Evolutionary conservation across 148 eudicot genomes (phyloP), one percentile per base, ranked within the genome.

Genomic region (Amaranthus palmeri): DNA sequence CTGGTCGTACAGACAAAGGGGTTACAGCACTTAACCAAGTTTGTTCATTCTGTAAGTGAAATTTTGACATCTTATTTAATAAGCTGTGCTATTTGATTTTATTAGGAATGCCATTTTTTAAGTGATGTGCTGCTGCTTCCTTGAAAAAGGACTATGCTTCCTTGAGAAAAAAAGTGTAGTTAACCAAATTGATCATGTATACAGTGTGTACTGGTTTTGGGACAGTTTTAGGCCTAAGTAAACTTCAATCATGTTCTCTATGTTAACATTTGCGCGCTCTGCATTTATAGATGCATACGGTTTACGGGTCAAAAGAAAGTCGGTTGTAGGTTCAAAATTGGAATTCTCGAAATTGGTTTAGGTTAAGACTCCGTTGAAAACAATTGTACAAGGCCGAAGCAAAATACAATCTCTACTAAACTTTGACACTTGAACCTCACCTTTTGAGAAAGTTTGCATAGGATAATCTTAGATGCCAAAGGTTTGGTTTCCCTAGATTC

Each of bases 1-100:
- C 98, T 81, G 98, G 97, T 54, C 91, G 98, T 58, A 95, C 98
- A 58, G 98, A 95, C 81, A 95, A 95, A 82, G 97, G 97, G 77
- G 98, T 95, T 73, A 78, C 97, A 17, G 97, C 96, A 70, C 81
- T 88, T 77, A 76, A 81, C 75, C 98, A 95, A 95, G 93, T 91
- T 84, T 91, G 96, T 73, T 88, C 98, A 61, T 95, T 95, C 80
- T 89, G 98, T 93, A 87, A 66, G 98, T 81, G 46, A 40, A 67
- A 52, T 70, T 62, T 61, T 72, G 71, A 15, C 59, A 43, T 64
- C 77, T 60, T 70, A 41, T 67, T 44, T 42, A 54, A 63, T 44
- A 68, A 65, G 59, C 15, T 36, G 12, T 68, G 62, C 36, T 18
- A 50, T 44, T 71, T 71, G 12, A 8, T 25, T 47, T 25, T 36